Base-by-base conservation (phyloP, 306 rosid species). In the Vicia villosa region DNA sequence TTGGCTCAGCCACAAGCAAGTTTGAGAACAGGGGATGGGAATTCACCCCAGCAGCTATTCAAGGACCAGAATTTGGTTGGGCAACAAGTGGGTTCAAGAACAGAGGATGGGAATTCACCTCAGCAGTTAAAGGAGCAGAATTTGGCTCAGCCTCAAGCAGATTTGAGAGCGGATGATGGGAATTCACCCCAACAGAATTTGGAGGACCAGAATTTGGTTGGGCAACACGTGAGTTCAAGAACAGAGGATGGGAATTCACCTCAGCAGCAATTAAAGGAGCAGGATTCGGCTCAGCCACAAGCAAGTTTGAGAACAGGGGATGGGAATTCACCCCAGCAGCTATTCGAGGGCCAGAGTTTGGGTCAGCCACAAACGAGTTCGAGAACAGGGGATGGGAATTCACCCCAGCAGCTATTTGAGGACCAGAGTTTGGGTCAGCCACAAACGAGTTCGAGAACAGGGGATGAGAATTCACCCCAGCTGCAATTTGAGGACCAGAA, bases 361-460 rank as follows among this genome's bases (percentile, higher is more conserved):
- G 20, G 26, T 14, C 41, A 36, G 63, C 80, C 4, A 0, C 21
- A n/a, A 6, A 30, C 0, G 13, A 2, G 14, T 61, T 72, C 40
- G n/a, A 14, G 8, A 15, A 1, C 14, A 4, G 71, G 41, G 65
- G 42, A 51, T 54, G 47, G 34, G 28, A 72, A 72, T 3, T 17
- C 38, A 0, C 9, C 26, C 12, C 36, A 34, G 20, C 24, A 8
- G 6, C 24, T 5, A 5, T 4, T 41, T 16, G 72, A 41, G 26
- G 58, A 63, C 28, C 45, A 26, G 36, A 63, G 17, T 73, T 50
- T 3, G 8, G 43, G 47, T 11, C 47, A 26, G 66, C 54, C 24
- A 11, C 57, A 41, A 41, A 58, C 3, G 47, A 30, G 16, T 51
- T 17, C 66, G 19, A 11, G 7, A 63, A 12, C 12, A 5, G 68